Percentiles rank a stretch among this genome's conserved stretches.
phyloP scores from a whole-genome alignment of 202 grass and related monocot species.

The Zoysia matrella region DNA sequence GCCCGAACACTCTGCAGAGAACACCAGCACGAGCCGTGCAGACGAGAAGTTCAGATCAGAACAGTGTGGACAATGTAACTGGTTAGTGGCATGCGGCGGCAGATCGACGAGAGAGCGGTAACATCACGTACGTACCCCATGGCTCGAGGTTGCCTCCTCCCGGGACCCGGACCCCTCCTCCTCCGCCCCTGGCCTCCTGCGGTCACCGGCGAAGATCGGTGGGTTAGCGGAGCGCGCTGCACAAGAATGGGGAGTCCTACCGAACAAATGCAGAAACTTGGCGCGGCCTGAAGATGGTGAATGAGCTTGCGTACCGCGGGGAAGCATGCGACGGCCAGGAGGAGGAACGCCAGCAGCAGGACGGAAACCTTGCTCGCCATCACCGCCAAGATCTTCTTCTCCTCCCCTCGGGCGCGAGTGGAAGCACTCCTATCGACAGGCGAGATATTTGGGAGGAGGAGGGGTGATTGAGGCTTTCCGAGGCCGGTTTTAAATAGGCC shows the following conservation, averaged over 20 bases:
- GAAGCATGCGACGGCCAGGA: constrained; percentile 39
- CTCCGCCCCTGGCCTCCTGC: no score
- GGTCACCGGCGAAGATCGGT: no score
- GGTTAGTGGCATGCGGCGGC: background rate
- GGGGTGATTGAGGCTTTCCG: background rate
- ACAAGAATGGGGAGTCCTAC: background rate
- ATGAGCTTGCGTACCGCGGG: constrained; percentile 1
- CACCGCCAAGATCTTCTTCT: background rate
- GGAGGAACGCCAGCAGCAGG: constrained; percentile 28
- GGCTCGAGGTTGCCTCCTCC: constrained; percentile 42
- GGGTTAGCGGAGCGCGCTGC: no score
- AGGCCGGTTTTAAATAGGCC: constrained; percentile 21
- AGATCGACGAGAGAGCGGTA: no score
- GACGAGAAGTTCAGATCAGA: background rate
- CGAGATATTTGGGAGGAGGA: constrained; percentile 1
- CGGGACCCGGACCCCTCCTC: background rate
- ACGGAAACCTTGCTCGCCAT: constrained; percentile 18
- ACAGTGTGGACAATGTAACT: background rate
- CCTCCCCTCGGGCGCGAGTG: background rate
- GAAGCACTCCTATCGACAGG: background rate
- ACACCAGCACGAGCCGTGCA: no score
- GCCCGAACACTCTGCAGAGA: constrained; percentile 39
- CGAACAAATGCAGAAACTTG: background rate
- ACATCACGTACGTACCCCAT: constrained; percentile 24
- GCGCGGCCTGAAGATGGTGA: no score